Percentiles rank a stretch among this genome's conserved stretches.
phyloP scores from a whole-genome alignment of 2,329 filamentous ascomycete species.

The Sarocladiaceae sp. region DNA sequence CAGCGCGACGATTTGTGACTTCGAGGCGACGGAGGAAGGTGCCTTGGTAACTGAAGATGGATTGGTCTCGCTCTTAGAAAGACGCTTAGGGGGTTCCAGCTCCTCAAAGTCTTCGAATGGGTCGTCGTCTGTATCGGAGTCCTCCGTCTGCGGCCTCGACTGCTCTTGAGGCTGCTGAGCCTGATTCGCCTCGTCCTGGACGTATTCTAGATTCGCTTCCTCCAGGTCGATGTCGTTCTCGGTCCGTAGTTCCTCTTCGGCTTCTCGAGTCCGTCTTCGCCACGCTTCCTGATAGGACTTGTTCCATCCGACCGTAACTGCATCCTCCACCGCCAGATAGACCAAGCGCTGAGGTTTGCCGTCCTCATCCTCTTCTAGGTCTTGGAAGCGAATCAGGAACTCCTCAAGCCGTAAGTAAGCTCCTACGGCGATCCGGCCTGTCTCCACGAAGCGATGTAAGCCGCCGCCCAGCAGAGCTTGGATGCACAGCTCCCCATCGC shows the following conservation, averaged over 20 bases:
- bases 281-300: conserved; percentile 26
- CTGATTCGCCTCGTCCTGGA: conserved; percentile 5
- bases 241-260: neutral
- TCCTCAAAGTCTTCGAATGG: conserved; percentile 17
- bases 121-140: conserved; percentile 1
- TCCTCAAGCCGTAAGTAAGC: conserved; percentile 41
- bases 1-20: conserved; percentile 22
- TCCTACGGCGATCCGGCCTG: conserved; percentile 38
- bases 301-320: conserved; percentile 43
- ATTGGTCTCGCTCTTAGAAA: neutral
- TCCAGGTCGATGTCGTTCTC: conserved; percentile 10
- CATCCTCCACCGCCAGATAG: conserved; percentile 39
- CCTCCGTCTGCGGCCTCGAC: neutral
- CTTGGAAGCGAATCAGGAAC: conserved; percentile 29
- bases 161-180: neutral
- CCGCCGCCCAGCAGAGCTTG: conserved; percentile 42
- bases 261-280: conserved; percentile 11
- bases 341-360: conserved; percentile 24
- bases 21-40: conserved; percentile 12
- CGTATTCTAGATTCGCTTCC: neutral
- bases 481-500: conserved; percentile 48
- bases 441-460: conserved; percentile 42
- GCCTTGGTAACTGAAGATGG: neutral
- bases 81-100: neutral
- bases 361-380: conserved; percentile 8